Evolutionary conservation across 441 rosid genomes (phyloP), one percentile per base, ranked within the genome.

Genomic region (Rhodomyrtus psidioides): DNA sequence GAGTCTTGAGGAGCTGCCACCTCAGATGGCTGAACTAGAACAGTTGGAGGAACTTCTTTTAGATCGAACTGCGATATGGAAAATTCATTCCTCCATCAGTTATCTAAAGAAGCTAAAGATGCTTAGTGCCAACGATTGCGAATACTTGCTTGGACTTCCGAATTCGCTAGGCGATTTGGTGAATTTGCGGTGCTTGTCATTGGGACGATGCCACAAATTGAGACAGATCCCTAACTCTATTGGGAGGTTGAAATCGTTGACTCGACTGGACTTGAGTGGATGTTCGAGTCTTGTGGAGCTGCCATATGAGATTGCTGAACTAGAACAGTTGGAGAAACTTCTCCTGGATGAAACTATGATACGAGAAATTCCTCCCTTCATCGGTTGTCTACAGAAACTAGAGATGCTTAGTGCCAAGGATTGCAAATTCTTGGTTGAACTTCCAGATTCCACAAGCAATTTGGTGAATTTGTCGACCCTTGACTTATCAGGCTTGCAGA

Each of bases 401-500:
- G 58, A 55, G 58, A 55, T 0, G 1, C 13, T 21, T 0, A 21
- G 26, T 55, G 26, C 26, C n/a, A 8, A 8, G 58, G 12, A 23
- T 55, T 55, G 58, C n/a, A 3, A 9, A 55, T 55, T 6, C 9
- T 8, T 55, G n/a, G 0, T 0, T 55, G 0, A 2, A 55, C 58
- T 55, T 8, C 58, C 58, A 5, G 15, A 28, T 17, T 60, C 23
- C 7, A 28, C 28, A 28, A 7, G 42, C 12, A 1, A 0, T 60
- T 27, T 60, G 30, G 74, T 60, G 74, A 28, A 60, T 7, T 60
- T 28, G 19, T 28, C 6, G 1, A 28, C 0, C 19, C 39, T 59
- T 59, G 0, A 13, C 21, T 27, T 27, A 59, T 59, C 21, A 1
- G 2, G 39, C 27, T 27, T 27, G 10, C 2, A 0, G 10, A 24